phyloP scores from a whole-genome alignment of 352 stramenopile species.

The Bremia lactucae region DNA sequence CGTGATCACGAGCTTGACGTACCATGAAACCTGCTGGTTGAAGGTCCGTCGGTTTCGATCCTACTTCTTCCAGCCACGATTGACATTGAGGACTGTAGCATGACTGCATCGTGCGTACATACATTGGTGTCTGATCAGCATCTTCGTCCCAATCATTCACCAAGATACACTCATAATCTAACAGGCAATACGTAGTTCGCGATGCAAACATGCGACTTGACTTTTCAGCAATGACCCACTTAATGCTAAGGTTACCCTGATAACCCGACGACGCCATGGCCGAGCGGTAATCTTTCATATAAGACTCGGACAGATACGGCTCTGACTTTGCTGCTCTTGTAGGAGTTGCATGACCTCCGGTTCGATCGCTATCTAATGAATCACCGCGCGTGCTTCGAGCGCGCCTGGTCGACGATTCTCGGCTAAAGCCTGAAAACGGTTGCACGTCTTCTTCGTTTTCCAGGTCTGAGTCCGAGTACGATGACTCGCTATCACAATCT shows the following conservation, averaged over 20 bases:
- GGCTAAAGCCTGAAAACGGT: constrained; percentile 12
- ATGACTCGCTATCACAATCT: constrained; percentile 32
- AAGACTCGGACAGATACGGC: constrained; percentile 17
- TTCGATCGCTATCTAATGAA: constrained; percentile 10
- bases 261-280: constrained; percentile 31
- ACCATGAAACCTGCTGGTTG: constrained; percentile 73
- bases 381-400: constrained; percentile 16
- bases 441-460: constrained; percentile 24
- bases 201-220: constrained; percentile 56
- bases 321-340: constrained; percentile 2
- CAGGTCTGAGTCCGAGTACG: constrained; percentile 31
- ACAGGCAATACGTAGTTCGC: constrained; percentile 47
- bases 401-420: constrained; percentile 11
- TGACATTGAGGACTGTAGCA: constrained; percentile 51
- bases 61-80: constrained; percentile 54
- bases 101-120: constrained; percentile 57
- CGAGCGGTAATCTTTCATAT: constrained; percentile 39
- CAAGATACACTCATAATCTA: constrained; percentile 70
- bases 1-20: constrained; percentile 30
- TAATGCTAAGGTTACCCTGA: constrained; percentile 57
- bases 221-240: constrained; percentile 59
- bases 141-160: constrained; percentile 66
- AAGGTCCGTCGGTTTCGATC: constrained; percentile 32
- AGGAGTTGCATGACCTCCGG: constrained; percentile 1
- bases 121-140: constrained; percentile 42